Evolutionary conservation across 164 flowering plant species (phyloP).

Genomic region (Aristolochia contorta): DNA sequence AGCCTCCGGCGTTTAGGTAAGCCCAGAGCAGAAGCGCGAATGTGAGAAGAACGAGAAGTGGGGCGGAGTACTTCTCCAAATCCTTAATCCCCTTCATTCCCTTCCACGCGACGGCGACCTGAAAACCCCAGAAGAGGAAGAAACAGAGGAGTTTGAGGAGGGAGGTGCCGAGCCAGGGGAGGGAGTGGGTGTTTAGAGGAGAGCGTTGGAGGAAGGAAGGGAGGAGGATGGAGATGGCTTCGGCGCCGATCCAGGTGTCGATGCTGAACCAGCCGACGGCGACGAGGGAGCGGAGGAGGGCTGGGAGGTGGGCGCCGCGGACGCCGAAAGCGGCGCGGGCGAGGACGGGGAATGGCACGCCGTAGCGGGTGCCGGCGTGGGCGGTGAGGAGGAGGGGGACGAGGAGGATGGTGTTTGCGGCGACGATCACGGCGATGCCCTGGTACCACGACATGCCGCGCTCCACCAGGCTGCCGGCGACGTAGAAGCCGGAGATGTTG

Average conservation of each 20-base stretch:
- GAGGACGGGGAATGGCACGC: constrained; percentile 76
- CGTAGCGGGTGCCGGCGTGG: constrained; percentile 74
- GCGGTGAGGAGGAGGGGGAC: constrained; percentile 62
- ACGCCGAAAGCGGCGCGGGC: constrained; percentile 78
- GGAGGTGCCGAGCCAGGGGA: constrained; percentile 86
- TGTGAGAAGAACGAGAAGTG: constrained; percentile 50
- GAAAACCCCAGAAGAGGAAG: constrained; percentile 63
- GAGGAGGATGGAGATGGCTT: constrained; percentile 67
- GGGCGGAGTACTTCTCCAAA: constrained; percentile 83
- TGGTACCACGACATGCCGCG: constrained; percentile 99
- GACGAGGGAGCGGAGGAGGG: constrained; percentile 66
- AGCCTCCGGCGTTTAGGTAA: constrained; percentile 71
- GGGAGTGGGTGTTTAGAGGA: constrained; percentile 10
- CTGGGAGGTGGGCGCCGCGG: constrained; percentile 73
- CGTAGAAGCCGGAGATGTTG: constrained; percentile 76
- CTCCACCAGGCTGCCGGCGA: constrained; percentile 91
- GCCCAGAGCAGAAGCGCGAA: constrained; percentile 61
- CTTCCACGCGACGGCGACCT: constrained; percentile 45
- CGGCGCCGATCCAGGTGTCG: constrained; percentile 92
- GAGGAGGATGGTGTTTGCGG: constrained; percentile 63
- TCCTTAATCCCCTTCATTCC: constrained; percentile 78
- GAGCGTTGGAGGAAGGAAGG: constrained; percentile 35
- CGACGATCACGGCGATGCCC: constrained; percentile 71
- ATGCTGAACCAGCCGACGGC: constrained; percentile 97
- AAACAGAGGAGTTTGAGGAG: constrained; percentile 75